phyloP scores from a whole-genome alignment of 2,329 filamentous ascomycete genomes.

The Cryphonectria parasitica region DNA sequence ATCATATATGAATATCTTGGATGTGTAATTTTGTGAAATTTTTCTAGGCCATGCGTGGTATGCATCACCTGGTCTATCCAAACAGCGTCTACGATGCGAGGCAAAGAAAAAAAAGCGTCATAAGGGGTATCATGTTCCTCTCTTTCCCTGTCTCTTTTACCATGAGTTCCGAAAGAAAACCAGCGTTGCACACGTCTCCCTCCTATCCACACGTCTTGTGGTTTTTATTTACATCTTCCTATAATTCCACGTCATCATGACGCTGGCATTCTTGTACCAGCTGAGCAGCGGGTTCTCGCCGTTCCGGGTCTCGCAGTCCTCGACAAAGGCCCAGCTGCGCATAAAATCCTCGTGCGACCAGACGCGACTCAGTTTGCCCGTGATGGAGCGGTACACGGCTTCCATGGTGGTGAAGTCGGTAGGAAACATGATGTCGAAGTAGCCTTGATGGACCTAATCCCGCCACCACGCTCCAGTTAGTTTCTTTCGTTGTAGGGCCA shows the following conservation, averaged over 20 bases:
- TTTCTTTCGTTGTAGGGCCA: neutral
- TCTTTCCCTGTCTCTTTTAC: neutral
- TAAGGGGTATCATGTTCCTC: neutral
- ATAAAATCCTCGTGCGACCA: slow-evolving; percentile 90
- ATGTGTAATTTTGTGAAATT: neutral
- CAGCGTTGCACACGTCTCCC: no score
- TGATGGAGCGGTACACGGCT: slow-evolving; percentile 89
- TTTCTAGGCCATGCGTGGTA: neutral
- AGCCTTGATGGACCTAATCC: slow-evolving; percentile 87
- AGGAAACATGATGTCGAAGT: slow-evolving; percentile 98
- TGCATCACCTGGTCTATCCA: neutral
- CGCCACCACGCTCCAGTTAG: neutral
- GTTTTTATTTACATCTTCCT: slow-evolving; percentile 16
- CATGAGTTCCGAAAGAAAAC: neutral
- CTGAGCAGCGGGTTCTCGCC: slow-evolving; percentile 91
- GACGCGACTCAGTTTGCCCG: slow-evolving; percentile 86
- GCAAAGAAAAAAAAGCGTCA: neutral
- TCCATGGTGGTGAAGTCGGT: slow-evolving; percentile 93
- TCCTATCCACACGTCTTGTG: neutral
- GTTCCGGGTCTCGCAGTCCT: slow-evolving; percentile 84
- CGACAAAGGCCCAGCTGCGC: slow-evolving; percentile 83
- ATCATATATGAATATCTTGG: neutral
- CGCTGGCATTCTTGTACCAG: slow-evolving; percentile 95
- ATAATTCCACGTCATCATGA: slow-evolving; percentile 70
- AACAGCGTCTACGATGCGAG: neutral